Conservation (phyloP, 2,329 filamentous ascomycete species). For the Penicillium sp. region DNA sequence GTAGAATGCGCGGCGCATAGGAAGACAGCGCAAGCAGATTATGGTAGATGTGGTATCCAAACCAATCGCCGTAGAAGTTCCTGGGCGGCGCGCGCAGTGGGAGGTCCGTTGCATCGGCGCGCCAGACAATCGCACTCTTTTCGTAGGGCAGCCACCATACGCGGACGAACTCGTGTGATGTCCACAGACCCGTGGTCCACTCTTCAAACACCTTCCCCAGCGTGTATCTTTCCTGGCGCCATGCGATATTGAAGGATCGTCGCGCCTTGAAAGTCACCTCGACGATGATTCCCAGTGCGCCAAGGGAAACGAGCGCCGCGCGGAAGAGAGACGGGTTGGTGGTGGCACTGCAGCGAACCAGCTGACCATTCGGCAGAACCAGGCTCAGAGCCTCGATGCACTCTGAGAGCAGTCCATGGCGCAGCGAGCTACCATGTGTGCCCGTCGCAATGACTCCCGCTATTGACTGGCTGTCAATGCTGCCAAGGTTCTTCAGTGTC, state of each 20-base stretch:
- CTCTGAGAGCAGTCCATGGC: slow-evolving; percentile 80
- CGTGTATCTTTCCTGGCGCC: slow-evolving; percentile 75
- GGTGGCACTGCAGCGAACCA: slow-evolving; percentile 65
- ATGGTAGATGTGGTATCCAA: slow-evolving; percentile 90
- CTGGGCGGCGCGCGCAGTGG: slow-evolving; percentile 57
- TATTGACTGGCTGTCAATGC: slow-evolving; percentile 91
- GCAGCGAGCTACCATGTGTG: slow-evolving; percentile 84
- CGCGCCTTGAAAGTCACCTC: slow-evolving; percentile 83
- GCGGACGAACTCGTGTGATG: slow-evolving; percentile 78
- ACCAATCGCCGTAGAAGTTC: slow-evolving; percentile 75
- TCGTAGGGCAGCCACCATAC: slow-evolving; percentile 99
- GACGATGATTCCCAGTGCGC: slow-evolving; percentile 84
- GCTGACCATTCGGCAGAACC: slow-evolving; percentile 75
- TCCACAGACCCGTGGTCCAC: slow-evolving; percentile 79
- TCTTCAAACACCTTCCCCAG: slow-evolving; percentile 66
- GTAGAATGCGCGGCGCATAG: slow-evolving; percentile 73
- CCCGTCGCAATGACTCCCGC: slow-evolving; percentile 89
- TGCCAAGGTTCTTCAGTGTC: slow-evolving; percentile 87
- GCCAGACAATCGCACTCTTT: slow-evolving; percentile 83
- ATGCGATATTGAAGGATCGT: slow-evolving; percentile 77
- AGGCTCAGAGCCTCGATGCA: slow-evolving; percentile 72
- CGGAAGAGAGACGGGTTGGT: slow-evolving; percentile 78
- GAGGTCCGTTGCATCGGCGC: slow-evolving; percentile 72
- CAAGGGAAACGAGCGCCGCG: slow-evolving; percentile 81
- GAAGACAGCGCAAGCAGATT: slow-evolving; percentile 80